Base-by-base conservation (phyloP, 371 early-diverging fungal species). In the Nematocida ironsii region DNA sequence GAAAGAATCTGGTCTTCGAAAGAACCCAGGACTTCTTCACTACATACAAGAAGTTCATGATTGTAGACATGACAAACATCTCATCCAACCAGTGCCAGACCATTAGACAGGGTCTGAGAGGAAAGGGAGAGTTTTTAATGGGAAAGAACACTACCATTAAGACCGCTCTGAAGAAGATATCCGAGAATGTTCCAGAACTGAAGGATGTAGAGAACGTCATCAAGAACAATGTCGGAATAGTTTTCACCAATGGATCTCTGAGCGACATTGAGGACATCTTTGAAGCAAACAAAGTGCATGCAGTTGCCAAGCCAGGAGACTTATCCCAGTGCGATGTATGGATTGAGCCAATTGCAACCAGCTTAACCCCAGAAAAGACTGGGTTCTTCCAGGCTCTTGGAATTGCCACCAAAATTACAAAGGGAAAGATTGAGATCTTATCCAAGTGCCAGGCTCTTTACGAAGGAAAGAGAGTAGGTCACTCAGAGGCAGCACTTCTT, bases 61-160 rank as follows among this genome's bases (percentile, higher is more conserved):
- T 99, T 89, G 94, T 97, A 90, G 92, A 92, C 85, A 94, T 98
- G 84, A 95, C 96, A 91, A 98, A 97, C 91, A 96, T 99, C 89
- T 92, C 94, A 83, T 96, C 97, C 87, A 96, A 94, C 91, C 98
- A 98, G 91, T 94, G 97, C 94, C 98, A 99, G 91, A 91, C 93
- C 86, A 86, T 95, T 89, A 95, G 97, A 91, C 89, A 90, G 85
- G 88, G 91, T 73, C 91, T 96, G 87, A 93, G 96, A 88, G 92
- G 92, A 68, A 89, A 92, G 72, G 95, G 91, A 84, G 92, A 90
- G 86, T 91, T 98, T 72, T 91, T 99, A 60, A 95, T 97, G 94
- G 98, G 98, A 86, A 99, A 99, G 92, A 99, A 99, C 94, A 97
- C 98, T 88, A 94, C 95, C 92, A 95, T 99, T 72, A 95, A 95